phyloP scores from a whole-genome alignment of 1,139 yeast genomes.

The Suhomyces yuchorum region DNA sequence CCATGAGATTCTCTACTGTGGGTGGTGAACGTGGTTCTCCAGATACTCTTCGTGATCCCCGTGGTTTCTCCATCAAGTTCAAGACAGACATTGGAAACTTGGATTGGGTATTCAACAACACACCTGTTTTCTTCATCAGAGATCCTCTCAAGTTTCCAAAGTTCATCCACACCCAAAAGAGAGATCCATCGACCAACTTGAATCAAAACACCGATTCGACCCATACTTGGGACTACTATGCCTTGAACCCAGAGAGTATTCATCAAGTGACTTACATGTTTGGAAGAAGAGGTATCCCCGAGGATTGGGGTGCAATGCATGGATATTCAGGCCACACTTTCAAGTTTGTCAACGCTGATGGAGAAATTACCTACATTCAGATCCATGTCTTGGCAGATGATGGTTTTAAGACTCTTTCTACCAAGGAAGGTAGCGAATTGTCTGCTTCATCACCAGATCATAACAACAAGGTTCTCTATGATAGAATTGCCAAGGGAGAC shows the following conservation, averaged over 20 bases:
- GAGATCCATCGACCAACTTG: constrained; percentile 79
- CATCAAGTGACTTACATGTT: constrained; percentile 67
- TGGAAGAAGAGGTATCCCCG: constrained; percentile 72
- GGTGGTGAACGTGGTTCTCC: constrained; percentile 62
- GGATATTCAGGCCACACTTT: constrained; percentile 76
- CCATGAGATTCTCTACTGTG: constrained; percentile 59
- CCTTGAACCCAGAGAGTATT: constrained; percentile 60
- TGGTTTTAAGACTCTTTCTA: constrained; percentile 56
- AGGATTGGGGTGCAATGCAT: constrained; percentile 64
- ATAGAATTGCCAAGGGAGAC: constrained; percentile 61
- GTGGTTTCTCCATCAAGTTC: constrained; percentile 59
- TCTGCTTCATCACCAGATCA: constrained; percentile 67
- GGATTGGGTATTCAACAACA: constrained; percentile 65
- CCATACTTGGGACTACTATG: constrained; percentile 69
- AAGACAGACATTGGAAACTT: constrained; percentile 61
- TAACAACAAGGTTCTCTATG: constrained; percentile 65
- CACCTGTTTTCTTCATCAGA: constrained; percentile 59
- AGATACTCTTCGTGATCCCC: constrained; percentile 60
- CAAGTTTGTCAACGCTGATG: constrained; percentile 66
- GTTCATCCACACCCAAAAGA: constrained; percentile 65
- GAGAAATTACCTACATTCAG: constrained; percentile 68
- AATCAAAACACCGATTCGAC: constrained; percentile 60
- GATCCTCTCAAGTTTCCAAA: constrained; percentile 63
- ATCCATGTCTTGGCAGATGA: constrained; percentile 63
- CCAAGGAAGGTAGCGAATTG: constrained; percentile 58